Conservation (phyloP, 129 eudicot genomes). For the Cynara cardunculus region DNA sequence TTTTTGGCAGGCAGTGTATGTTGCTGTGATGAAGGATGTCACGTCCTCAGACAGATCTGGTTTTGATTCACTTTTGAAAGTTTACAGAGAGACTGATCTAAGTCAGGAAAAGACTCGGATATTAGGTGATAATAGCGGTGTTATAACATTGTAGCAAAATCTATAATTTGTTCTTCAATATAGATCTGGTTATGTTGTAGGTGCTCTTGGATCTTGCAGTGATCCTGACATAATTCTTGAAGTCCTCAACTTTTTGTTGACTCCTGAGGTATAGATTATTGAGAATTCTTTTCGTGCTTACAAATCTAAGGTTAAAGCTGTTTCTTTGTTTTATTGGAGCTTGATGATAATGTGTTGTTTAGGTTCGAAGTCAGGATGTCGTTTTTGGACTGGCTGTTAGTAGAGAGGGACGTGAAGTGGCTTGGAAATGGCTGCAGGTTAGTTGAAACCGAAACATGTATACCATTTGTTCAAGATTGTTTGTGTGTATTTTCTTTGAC, state of each 20-base stretch:
- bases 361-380: constrained; percentile 49
- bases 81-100: constrained; percentile 85
- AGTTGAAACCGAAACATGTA: neutral
- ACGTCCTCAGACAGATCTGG: constrained; percentile 58
- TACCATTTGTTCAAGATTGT: neutral
- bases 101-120: constrained; percentile 96
- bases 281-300: neutral
- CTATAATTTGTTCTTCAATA: constrained; percentile 27
- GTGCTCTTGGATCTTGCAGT: constrained; percentile 61
- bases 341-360: neutral
- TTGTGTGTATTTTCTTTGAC: neutral
- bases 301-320: neutral
- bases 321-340: neutral
- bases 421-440: constrained; percentile 47
- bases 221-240: constrained; percentile 44
- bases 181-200: constrained; percentile 24
- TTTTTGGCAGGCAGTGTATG: constrained; percentile 74
- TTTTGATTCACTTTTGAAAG: constrained; percentile 67
- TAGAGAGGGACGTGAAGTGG: constrained; percentile 46
- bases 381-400: constrained; percentile 39
- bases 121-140: constrained; percentile 41
- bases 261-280: constrained; percentile 52
- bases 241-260: constrained; percentile 66
- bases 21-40: constrained; percentile 79
- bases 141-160: neutral